A percentile compares a stretch with the other conserved stretches of the same genome.
Conservation (phyloP, 2,329 filamentous ascomycete genomes). For the Cadophora malorum region DNA sequence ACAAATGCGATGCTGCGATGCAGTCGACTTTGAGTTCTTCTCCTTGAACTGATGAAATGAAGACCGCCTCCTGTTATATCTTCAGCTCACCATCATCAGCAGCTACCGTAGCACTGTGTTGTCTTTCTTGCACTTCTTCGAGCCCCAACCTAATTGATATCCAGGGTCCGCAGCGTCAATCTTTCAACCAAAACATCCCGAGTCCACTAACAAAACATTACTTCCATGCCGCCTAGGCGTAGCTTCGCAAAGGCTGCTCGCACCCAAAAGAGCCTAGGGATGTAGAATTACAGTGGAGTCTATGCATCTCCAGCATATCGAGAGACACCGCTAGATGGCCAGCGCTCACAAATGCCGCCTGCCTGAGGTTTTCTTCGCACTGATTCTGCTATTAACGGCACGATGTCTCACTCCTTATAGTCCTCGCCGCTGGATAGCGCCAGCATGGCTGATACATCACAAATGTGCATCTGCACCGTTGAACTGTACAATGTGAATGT, state of each 20-base stretch:
- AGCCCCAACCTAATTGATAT: not conserved
- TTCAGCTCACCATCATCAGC: too few species aligned
- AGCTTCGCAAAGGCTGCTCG: constrained; percentile 3
- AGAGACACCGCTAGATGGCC: constrained; percentile 11
- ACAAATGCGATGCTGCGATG: constrained; percentile 4
- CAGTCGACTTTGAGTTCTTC: not conserved
- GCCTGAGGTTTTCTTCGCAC: not conserved
- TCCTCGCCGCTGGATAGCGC: constrained; percentile 8
- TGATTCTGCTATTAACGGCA: not conserved
- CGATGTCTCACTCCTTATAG: constrained; percentile 12
- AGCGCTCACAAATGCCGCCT: not conserved
- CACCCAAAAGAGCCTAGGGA: not conserved
- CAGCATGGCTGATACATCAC: constrained; percentile 3
- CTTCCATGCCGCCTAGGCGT: not conserved
- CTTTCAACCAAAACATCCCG: not conserved
- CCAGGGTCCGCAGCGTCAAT: not conserved
- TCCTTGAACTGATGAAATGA: not conserved
- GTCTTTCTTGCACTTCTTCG: not conserved
- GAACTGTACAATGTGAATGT: not conserved
- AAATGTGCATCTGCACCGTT: constrained; percentile 3
- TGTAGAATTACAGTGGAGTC: not conserved
- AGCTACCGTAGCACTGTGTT: not conserved
- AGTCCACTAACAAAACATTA: not conserved
- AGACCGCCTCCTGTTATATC: not conserved
- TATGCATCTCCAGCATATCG: not conserved